Conservation (phyloP, 768 basidiomycete genomes). For the Lepiota subincarnata region DNA sequence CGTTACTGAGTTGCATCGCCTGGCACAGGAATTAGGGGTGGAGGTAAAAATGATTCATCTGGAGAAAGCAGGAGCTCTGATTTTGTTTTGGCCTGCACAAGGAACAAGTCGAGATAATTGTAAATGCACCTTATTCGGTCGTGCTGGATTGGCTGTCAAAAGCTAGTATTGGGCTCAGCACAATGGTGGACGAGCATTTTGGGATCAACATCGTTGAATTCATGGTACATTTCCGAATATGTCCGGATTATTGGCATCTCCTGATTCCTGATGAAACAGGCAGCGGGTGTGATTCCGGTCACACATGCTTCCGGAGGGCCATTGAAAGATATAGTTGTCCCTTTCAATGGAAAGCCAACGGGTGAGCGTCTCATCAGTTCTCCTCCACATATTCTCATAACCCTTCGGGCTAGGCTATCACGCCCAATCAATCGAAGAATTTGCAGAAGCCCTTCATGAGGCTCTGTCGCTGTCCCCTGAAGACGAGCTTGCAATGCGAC, state of each 20-base stretch:
- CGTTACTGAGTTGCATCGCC: conserved; percentile 51
- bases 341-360: conserved; percentile 65
- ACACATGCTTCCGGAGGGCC: conserved; percentile 94
- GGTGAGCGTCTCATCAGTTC: conserved; percentile 32
- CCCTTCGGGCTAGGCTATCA: conserved; percentile 59
- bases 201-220: conserved; percentile 98
- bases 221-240: conserved; percentile 59
- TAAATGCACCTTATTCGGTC: conserved; percentile 76
- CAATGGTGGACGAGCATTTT: conserved; percentile 98
- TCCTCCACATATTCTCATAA: background rate
- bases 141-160: conserved; percentile 68
- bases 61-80: background rate
- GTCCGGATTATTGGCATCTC: background rate
- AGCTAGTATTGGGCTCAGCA: conserved; percentile 84
- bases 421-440: conserved; percentile 59
- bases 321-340: conserved; percentile 85
- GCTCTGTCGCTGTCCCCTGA: conserved; percentile 53
- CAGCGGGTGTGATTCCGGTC: conserved; percentile 89
- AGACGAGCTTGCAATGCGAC: conserved; percentile 59
- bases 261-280: conserved; percentile 43
- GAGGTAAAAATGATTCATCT: conserved; percentile 39
- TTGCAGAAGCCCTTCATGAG: conserved; percentile 62
- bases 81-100: conserved; percentile 23
- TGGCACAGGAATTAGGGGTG: conserved; percentile 62
- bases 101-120: conserved; percentile 70